A percentile compares a stretch with the other conserved stretches of the same genome.
Evolutionary conservation across 495 filamentous ascomycete species (phyloP).

Genomic region (Sordaria brevicollis): DNA sequence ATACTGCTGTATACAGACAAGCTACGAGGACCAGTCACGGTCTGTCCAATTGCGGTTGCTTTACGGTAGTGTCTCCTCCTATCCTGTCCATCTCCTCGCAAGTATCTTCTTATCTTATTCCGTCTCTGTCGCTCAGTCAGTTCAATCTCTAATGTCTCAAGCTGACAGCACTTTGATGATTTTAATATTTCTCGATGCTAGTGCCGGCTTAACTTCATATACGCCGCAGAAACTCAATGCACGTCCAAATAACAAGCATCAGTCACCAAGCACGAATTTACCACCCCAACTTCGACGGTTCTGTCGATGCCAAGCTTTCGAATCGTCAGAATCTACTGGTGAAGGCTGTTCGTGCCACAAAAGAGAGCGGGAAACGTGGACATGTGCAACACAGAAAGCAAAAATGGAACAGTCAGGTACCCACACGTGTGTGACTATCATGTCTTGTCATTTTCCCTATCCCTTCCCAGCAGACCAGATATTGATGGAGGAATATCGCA

Average conservation of each 20-base stretch:
- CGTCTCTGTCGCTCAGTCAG: not conserved
- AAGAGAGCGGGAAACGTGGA: not conserved
- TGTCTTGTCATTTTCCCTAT: not conserved
- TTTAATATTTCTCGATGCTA: not conserved
- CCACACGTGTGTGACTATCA: not conserved
- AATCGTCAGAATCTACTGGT: not conserved
- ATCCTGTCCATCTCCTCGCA: not conserved
- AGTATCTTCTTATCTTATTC: not conserved
- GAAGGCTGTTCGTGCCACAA: not conserved
- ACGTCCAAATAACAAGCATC: not conserved
- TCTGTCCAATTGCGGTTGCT: not conserved
- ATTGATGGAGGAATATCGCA: not conserved
- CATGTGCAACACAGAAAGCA: not conserved
- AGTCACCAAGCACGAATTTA: not conserved
- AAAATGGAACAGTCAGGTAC: not conserved
- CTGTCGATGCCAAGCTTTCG: not conserved
- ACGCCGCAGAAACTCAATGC: not conserved
- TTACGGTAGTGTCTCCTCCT: not conserved
- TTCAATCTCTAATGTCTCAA: too few species aligned
- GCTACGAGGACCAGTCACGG: not conserved
- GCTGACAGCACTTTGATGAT: not conserved
- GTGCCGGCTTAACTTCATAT: not conserved
- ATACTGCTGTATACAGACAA: not conserved
- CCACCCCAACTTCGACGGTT: not conserved
- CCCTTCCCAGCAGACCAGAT: not conserved